Evolutionary conservation across 2,329 filamentous ascomycete species (phyloP).

Genomic region (Juglanconis oblonga): DNA sequence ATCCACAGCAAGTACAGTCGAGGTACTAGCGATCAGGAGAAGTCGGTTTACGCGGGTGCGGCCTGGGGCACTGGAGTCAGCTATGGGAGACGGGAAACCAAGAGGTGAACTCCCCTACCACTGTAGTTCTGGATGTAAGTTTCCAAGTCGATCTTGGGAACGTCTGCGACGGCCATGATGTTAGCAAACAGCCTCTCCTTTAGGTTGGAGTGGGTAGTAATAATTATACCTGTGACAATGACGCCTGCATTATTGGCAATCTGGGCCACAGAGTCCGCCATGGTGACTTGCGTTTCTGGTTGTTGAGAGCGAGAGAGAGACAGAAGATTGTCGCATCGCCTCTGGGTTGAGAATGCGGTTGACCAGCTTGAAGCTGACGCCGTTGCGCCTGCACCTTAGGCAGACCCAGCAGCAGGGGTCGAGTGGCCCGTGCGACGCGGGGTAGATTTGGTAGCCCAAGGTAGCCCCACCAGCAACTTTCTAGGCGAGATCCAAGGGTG

Average conservation of each 20-base stretch:
- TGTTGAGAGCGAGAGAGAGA: neutral
- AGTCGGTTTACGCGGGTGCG: conserved; percentile 79
- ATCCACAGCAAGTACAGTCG: conserved; percentile 71
- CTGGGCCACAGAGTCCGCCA: conserved; percentile 39
- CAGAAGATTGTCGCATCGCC: neutral
- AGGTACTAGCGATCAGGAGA: conserved; percentile 75
- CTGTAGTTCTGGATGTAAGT: conserved; percentile 86
- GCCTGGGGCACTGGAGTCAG: conserved; percentile 47
- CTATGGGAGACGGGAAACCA: neutral
- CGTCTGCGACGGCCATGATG: conserved; percentile 46
- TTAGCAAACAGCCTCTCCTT: conserved; percentile 12
- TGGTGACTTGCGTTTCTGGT: conserved; percentile 22
- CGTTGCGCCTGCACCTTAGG: neutral
- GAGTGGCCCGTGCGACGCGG: neutral
- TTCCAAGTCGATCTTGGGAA: conserved; percentile 87
- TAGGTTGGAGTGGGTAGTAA: neutral
- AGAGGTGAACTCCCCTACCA: conserved; percentile 49
- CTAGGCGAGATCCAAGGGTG: too few relatives aligned
- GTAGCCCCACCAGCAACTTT: neutral
- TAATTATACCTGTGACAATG: conserved; percentile 44
- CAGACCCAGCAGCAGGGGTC: neutral
- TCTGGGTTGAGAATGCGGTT: neutral
- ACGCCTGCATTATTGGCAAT: conserved; percentile 44
- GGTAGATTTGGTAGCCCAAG: neutral
- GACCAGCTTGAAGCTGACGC: neutral